These are phyloP conservation scores for Clarireedia paspali DNA, from an alignment of 2,329 filamentous ascomycete genomes.

Conservation along the genomic window DNA sequence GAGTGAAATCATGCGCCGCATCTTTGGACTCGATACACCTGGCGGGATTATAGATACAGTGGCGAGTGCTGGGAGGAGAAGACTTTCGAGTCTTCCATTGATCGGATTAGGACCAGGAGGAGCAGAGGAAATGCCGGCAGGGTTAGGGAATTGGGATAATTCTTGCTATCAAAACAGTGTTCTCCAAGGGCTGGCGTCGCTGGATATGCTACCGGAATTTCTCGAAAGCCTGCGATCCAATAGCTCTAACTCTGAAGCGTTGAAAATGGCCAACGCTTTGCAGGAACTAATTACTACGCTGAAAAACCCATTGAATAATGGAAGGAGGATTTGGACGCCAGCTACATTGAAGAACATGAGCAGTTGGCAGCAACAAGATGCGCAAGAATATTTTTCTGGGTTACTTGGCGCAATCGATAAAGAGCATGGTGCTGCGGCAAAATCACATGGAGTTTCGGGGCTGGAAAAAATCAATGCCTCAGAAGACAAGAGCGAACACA, in stretches of 20 bases:
- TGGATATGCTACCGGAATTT: constrained; percentile 62
- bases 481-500: not conserved
- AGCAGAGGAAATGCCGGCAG: constrained; percentile 45
- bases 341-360: constrained; percentile 81
- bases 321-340: constrained; percentile 74
- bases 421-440: constrained; percentile 51
- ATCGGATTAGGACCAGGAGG: constrained; percentile 28
- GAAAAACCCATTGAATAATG: constrained; percentile 62
- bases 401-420: constrained; percentile 79
- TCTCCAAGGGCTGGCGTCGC: constrained; percentile 73
- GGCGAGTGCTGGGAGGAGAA: constrained; percentile 49
- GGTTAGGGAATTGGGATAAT: constrained; percentile 86
- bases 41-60: constrained; percentile 49
- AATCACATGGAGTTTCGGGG: constrained; percentile 12
- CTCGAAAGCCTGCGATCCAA: constrained; percentile 41
- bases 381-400: constrained; percentile 93
- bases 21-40: constrained; percentile 50
- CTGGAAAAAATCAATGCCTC: constrained; percentile 19
- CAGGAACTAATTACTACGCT: constrained; percentile 60
- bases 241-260: constrained; percentile 15
- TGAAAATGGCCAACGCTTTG: constrained; percentile 29
- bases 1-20: constrained; percentile 54
- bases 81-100: constrained; percentile 40
- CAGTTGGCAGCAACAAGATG: constrained; percentile 94
- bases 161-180: constrained; percentile 98